Base-by-base conservation (phyloP, 148 eudicot genomes). In the Rhododendron vialii region DNA sequence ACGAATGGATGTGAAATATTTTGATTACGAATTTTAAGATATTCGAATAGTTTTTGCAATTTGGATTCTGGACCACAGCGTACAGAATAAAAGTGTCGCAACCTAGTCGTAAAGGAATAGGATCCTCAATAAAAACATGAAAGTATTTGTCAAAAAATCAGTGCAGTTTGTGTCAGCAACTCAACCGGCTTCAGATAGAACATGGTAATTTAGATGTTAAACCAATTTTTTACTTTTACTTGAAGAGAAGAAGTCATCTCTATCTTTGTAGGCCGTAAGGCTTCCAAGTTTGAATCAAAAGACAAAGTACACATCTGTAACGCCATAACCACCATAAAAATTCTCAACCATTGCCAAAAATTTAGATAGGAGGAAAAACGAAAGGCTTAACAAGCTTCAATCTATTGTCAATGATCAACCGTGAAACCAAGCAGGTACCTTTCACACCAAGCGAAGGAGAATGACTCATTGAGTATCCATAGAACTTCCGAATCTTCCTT, bases 401-500 rank as follows among this genome's bases (percentile, higher is more conserved):
- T 82, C 50, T 5, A 59, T 38, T 36, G 51, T 35, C 35, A 33
- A 41, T 61, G 33, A 83, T 61, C 61, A 65, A 86, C 38, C 59
- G 61, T 30, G 47, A 78, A 82, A 74, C 80, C 45, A 35, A 28
- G 13, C 41, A 47, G 33, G 63, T 17, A 33, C 80, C 84, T 35
- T 53, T 86, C 50, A 80, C 51, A 48, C 69, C 78, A 18, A 84
- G 79, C 75, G 89, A 67, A 80, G 84, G 53, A 14, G 59, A 63
- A 75, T 81, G 77, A 45, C 67, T 90, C 78, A 88, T 78, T 33
- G 87, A 80, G 78, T 65, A 24, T 89, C 88, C 14, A 88, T 87
- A 55, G 91, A 87, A 83, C 91, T 90, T 80, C 87, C 88, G 35
- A 90, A 92, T 77, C 90, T 90, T 43, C 92, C 93, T 86, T 89